Conservation (phyloP, 2,329 filamentous ascomycete genomes). For the Exophiala mesophila region DNA sequence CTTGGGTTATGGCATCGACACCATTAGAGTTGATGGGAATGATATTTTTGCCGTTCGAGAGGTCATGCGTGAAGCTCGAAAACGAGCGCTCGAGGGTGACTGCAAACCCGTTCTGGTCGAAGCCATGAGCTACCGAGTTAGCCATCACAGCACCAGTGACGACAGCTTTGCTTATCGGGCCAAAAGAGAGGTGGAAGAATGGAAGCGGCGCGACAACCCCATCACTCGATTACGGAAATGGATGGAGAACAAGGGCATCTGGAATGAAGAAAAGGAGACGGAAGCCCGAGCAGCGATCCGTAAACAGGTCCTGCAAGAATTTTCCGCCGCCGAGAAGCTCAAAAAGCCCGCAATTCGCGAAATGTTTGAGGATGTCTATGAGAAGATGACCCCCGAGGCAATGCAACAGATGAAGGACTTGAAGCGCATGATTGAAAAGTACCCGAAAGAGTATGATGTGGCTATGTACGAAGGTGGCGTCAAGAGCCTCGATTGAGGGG, state of each 20-base stretch:
- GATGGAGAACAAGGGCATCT: slow-evolving; percentile 75
- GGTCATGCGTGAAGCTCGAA: slow-evolving; percentile 70
- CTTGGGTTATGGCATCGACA: slow-evolving; percentile 89
- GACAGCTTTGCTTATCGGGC: slow-evolving; percentile 96
- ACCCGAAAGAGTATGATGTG: slow-evolving; percentile 89
- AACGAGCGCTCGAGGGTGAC: slow-evolving; percentile 73
- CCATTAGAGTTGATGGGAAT: slow-evolving; percentile 88
- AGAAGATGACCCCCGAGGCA: slow-evolving; percentile 75
- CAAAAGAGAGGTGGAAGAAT: slow-evolving; percentile 87
- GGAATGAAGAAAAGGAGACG: slow-evolving; percentile 80
- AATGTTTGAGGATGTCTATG: slow-evolving; percentile 83
- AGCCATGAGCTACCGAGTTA: slow-evolving; percentile 97
- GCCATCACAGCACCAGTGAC: slow-evolving; percentile 93
- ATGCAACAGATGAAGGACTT: slow-evolving; percentile 71
- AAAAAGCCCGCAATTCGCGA: slow-evolving; percentile 51
- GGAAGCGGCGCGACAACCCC: slow-evolving; percentile 86
- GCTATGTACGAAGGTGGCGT: slow-evolving; percentile 69
- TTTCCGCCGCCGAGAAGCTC: slow-evolving; percentile 62
- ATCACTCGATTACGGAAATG: slow-evolving; percentile 83
- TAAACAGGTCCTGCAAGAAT: slow-evolving; percentile 76
- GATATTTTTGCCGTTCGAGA: slow-evolving; percentile 85
- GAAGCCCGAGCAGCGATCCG: slow-evolving; percentile 60
- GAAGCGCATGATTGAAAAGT: slow-evolving; percentile 69
- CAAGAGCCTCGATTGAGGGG: slow-evolving; percentile 47
- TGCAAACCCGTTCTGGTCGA: slow-evolving; percentile 82